A percentile compares a stretch with the other conserved stretches of the same genome.
Evolutionary conservation across 23 red algal genomes (phyloP).

Genomic region (Pyropia yezoensis): DNA sequence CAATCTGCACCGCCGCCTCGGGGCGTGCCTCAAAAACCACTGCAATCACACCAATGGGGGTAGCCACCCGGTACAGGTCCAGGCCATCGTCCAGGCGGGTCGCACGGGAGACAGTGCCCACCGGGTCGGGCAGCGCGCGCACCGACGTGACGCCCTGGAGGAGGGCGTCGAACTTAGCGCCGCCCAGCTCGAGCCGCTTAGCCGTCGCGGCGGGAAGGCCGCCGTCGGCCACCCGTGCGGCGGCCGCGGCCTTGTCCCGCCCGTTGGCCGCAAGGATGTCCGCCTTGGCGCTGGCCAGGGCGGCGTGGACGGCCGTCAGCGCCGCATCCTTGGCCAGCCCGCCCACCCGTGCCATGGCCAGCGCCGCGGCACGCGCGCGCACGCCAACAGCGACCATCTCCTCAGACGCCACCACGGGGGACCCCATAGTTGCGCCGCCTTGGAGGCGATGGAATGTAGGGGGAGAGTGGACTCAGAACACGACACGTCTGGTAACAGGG

Average conservation of each 20-base stretch:
- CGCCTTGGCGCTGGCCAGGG: constrained; percentile 13
- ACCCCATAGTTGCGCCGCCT: too few relatives aligned
- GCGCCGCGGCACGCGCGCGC: constrained; percentile 47
- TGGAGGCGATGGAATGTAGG: too few relatives aligned
- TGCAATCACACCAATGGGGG: constrained; percentile 93
- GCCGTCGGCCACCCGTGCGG: constrained; percentile 22
- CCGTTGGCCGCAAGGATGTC: constrained; percentile 51
- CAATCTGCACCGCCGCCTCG: constrained; percentile 95
- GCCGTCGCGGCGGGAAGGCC: constrained; percentile 20
- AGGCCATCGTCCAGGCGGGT: constrained; percentile 67
- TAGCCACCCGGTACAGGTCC: constrained; percentile 81
- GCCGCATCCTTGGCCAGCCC: constrained; percentile 42
- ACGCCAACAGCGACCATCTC: constrained; percentile 25
- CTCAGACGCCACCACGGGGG: too few relatives aligned
- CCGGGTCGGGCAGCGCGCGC: constrained; percentile 50
- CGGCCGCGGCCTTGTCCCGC: constrained; percentile 27
- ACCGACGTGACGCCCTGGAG: constrained; percentile 50
- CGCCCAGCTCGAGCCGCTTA: constrained; percentile 79
- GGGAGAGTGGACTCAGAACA: too few relatives aligned
- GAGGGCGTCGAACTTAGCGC: constrained; percentile 86
- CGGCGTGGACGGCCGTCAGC: constrained; percentile 35
- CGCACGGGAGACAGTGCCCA: constrained; percentile 72
- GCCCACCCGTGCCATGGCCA: constrained; percentile 39
- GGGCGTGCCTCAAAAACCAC: constrained; percentile 97
- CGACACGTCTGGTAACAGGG: too few relatives aligned